A percentile compares a stretch with the other conserved stretches of the same genome.
Conservation (phyloP, 768 basidiomycete species). For the Candolleomyces aberdarensis region DNA sequence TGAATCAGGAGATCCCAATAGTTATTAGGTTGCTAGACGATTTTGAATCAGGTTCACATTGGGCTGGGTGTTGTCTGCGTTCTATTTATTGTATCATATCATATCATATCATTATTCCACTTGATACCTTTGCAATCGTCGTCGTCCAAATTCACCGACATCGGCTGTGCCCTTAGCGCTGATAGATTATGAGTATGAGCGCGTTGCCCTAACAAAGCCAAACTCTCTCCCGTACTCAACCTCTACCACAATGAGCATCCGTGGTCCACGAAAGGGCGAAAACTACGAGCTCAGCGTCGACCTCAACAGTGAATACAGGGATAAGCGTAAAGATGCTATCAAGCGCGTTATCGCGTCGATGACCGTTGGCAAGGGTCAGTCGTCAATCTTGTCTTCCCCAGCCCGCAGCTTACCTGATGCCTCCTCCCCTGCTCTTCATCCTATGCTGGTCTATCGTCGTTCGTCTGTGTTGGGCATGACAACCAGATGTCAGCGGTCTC, state of each 20-base stretch:
- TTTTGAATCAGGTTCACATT: too few species aligned
- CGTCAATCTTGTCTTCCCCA: neutral
- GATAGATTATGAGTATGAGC: too few species aligned
- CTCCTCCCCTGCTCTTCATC: neutral
- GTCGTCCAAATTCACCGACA: too few species aligned
- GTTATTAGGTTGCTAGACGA: too few species aligned
- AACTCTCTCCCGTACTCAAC: neutral
- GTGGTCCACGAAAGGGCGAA: slow-evolving; percentile 77
- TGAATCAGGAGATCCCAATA: slow-evolving; percentile 25
- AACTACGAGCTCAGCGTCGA: slow-evolving; percentile 97
- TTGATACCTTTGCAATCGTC: too few species aligned
- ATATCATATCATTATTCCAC: too few species aligned
- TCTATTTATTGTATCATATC: too few species aligned
- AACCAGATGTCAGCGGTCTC: slow-evolving; percentile 83
- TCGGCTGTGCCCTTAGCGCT: too few species aligned
- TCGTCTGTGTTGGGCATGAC: neutral
- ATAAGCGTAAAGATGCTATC: slow-evolving; percentile 97
- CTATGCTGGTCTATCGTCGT: too few species aligned
- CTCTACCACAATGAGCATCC: slow-evolving; percentile 42
- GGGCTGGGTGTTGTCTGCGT: too few species aligned
- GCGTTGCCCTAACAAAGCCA: neutral
- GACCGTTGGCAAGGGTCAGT: slow-evolving; percentile 95
- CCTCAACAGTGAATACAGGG: slow-evolving; percentile 94
- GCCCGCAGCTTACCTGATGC: neutral
- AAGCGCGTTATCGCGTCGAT: slow-evolving; percentile 97